phyloP scores from a whole-genome alignment of 345 rosid species.

The Gynandropsis gynandra region DNA sequence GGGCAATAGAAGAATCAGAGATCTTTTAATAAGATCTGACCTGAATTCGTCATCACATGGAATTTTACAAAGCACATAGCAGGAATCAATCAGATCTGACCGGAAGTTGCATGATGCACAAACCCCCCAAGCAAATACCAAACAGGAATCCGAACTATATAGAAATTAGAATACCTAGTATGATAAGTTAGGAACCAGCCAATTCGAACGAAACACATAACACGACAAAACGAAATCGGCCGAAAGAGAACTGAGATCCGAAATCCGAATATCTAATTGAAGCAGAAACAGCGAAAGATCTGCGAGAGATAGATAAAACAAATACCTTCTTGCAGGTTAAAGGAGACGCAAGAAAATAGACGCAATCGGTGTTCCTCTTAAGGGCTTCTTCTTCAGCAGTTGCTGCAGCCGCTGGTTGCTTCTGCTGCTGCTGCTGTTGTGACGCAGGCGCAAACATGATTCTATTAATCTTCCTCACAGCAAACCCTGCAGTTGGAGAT shows the following conservation, averaged over 20 bases:
- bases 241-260: constrained; percentile 7
- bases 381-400: constrained; percentile 71
- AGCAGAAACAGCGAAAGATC: constrained; percentile 18
- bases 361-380: constrained; percentile 92
- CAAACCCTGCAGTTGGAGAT: constrained; percentile 18
- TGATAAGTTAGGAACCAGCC: neutral
- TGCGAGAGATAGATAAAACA: neutral
- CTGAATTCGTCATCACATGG: no score
- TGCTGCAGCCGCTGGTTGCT: constrained; percentile 24
- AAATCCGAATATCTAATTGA: constrained; percentile 35
- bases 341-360: constrained; percentile 93
- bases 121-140: no score
- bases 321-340: constrained; percentile 94
- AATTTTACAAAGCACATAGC: no score
- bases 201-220: neutral
- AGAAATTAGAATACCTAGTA: neutral
- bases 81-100: no score
- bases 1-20: no score
- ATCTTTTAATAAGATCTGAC: no score
- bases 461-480: constrained; percentile 15
- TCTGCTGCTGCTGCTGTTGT: constrained; percentile 33
- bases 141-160: no score
- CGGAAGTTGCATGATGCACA: no score
- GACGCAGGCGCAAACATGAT: constrained; percentile 55
- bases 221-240: constrained; percentile 9